These are phyloP conservation scores for Rusavskia elegans DNA, from an alignment of 495 filamentous ascomycete species.

Conservation along the genomic window DNA sequence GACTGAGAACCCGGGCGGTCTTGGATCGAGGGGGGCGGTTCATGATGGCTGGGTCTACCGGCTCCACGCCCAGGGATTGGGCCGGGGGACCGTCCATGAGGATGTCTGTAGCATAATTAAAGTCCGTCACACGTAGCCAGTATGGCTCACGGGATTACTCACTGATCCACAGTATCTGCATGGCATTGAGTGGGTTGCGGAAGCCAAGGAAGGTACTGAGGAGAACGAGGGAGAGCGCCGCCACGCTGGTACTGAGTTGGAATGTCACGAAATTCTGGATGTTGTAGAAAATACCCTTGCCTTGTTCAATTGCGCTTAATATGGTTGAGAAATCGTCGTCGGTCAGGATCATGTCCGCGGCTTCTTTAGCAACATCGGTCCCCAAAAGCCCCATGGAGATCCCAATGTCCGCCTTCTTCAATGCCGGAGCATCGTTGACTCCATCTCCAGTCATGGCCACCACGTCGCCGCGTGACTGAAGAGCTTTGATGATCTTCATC, in stretches of 20 bases:
- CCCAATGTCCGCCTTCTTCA: constrained; percentile 96
- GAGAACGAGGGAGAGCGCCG: constrained; percentile 79
- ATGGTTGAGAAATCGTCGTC: constrained; percentile 98
- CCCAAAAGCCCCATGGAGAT: constrained; percentile 93
- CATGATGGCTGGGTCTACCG: constrained; percentile 91
- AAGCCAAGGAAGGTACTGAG: constrained; percentile 83
- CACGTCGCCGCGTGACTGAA: constrained; percentile 87
- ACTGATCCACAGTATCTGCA: constrained; percentile 99
- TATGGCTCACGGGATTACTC: constrained; percentile 20
- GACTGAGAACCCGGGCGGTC: constrained; percentile 74
- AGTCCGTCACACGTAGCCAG: not conserved
- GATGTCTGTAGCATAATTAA: constrained; percentile 47
- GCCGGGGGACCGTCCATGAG: constrained; percentile 98
- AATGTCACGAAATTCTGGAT: constrained; percentile 99
- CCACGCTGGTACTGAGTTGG: constrained; percentile 92
- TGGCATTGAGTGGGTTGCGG: constrained; percentile 88
- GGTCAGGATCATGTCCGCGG: constrained; percentile 98
- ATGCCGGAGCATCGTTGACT: constrained; percentile 90
- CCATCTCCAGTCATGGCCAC: constrained; percentile 98
- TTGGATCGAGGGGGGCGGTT: constrained; percentile 71
- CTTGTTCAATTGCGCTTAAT: constrained; percentile 89
- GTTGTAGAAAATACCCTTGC: constrained; percentile 98
- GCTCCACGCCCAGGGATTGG: constrained; percentile 91
- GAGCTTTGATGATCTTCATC: constrained; percentile 82
- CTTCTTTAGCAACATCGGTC: constrained; percentile 96